Conservation (phyloP, 1,284 basidiomycete species). For the Papiliotrema nemorosa region DNA sequence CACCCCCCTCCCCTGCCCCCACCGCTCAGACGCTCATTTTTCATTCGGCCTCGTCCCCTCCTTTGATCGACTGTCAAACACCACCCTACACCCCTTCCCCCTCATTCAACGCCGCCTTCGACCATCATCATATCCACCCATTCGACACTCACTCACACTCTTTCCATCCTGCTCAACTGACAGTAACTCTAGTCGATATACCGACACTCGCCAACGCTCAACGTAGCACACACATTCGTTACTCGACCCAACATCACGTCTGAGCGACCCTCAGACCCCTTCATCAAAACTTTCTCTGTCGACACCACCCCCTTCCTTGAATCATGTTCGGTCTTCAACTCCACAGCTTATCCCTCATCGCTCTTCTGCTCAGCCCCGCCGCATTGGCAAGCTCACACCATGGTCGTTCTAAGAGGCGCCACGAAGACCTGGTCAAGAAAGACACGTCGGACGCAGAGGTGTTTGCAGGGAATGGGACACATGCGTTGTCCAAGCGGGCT, state of each 20-base stretch:
- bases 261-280: background rate
- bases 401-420: background rate
- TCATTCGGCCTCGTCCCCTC: background rate
- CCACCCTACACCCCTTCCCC: background rate
- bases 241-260: background rate
- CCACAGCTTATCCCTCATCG: background rate
- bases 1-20: no score
- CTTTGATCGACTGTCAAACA: no score
- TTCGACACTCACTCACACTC: background rate
- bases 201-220: background rate
- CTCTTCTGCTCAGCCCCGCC: constrained; percentile 1
- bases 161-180: background rate
- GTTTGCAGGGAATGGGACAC: background rate
- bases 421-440: background rate
- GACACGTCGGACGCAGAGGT: no score
- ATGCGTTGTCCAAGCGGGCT: constrained; percentile 9
- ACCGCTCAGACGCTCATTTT: no score
- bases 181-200: background rate
- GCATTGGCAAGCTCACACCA: background rate
- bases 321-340: background rate
- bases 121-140: background rate
- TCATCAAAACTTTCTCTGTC: background rate
- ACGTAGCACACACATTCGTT: background rate
- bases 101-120: background rate
- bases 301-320: background rate